Conservation (phyloP, 768 basidiomycete genomes). For the Pisolithus marmoratus region DNA sequence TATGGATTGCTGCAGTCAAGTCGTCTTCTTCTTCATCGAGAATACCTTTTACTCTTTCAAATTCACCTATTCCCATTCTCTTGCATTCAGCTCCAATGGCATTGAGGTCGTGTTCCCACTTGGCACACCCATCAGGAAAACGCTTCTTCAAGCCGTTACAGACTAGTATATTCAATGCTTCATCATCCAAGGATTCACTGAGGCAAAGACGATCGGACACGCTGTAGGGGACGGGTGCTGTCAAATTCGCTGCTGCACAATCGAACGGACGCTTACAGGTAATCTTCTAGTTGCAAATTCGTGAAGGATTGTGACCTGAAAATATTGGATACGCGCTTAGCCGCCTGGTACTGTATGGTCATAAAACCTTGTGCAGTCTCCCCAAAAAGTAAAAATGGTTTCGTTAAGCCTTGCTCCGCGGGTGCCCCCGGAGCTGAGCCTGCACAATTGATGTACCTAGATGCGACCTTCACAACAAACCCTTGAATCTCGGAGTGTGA, state of each 20-base stretch:
- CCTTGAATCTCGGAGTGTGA: neutral
- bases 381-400: slow-evolving; percentile 31
- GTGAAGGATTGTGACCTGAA: neutral
- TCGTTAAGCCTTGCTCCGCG: slow-evolving; percentile 3
- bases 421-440: slow-evolving; percentile 5
- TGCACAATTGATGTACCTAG: slow-evolving; percentile 9
- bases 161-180: slow-evolving; percentile 23
- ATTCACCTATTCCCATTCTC: fast-evolving
- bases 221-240: slow-evolving; percentile 7
- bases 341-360: slow-evolving; percentile 22
- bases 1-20: slow-evolving; percentile 12
- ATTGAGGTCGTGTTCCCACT: slow-evolving; percentile 16
- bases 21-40: slow-evolving; percentile 4
- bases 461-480: slow-evolving; percentile 4
- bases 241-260: neutral
- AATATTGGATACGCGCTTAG: neutral
- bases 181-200: slow-evolving; percentile 16
- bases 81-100: neutral
- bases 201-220: slow-evolving; percentile 18
- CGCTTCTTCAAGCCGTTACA: slow-evolving; percentile 23
- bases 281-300: slow-evolving; percentile 8
- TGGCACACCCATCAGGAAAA: slow-evolving; percentile 14
- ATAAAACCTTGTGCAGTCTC: slow-evolving; percentile 39
- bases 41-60: neutral
- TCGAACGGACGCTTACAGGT: slow-evolving; percentile 15